phyloP scores from a whole-genome alignment of 116 monocot genomes.

The Iris pallida region DNA sequence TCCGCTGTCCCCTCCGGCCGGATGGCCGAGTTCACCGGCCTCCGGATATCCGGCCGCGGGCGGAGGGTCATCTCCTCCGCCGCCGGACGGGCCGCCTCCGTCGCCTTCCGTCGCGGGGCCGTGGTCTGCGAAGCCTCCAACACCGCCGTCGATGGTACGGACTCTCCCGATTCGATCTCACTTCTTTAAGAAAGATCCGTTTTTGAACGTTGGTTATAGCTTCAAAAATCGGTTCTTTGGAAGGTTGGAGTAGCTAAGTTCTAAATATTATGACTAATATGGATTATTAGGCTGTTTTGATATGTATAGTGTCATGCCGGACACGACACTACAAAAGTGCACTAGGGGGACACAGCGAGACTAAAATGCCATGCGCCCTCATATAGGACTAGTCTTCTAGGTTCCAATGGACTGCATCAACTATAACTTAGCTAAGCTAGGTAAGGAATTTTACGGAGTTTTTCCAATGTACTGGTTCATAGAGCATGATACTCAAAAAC shows the following conservation, averaged over 20 bases:
- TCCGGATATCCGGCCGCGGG: conserved; percentile 12
- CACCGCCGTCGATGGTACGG: conserved; percentile 20
- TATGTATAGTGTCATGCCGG: neutral
- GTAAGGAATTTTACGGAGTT: no score
- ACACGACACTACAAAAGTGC: neutral
- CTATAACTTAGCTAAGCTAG: no score
- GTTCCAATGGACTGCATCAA: no score
- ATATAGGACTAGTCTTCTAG: no score
- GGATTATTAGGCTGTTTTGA: neutral
- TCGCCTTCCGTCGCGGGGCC: conserved; percentile 12
- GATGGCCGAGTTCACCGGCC: conserved; percentile 9
- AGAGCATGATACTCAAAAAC: no score
- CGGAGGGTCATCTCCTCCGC: conserved; percentile 4
- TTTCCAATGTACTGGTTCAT: no score
- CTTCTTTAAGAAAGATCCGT: neutral
- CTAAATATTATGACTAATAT: neutral
- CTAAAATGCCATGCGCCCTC: no score
- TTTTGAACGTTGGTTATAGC: neutral
- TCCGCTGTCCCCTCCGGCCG: neutral
- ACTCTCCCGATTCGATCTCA: neutral
- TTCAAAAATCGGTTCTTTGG: neutral
- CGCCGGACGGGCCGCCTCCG: conserved; percentile 2
- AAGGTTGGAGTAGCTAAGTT: neutral
- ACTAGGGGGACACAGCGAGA: no score
- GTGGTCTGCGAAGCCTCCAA: conserved; percentile 36